Percentiles rank a stretch among this genome's conserved stretches.
Conservation (phyloP, 208 protist species). For the Leishmania major region DNA sequence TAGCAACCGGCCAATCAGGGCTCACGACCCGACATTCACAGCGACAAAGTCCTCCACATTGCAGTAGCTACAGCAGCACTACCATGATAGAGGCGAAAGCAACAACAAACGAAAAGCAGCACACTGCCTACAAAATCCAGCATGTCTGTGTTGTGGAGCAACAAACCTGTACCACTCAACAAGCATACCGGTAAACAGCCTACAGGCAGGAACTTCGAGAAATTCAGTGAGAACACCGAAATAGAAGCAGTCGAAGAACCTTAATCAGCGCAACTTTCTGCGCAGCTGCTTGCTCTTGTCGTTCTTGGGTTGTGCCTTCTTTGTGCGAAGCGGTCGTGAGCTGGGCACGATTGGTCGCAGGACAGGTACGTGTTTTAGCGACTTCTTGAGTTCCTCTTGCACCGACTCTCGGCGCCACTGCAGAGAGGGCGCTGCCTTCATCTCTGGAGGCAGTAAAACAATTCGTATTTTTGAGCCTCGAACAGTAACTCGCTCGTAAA, state of each 20-base stretch:
- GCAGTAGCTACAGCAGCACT: not conserved
- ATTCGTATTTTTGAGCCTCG: slow-evolving; percentile 49
- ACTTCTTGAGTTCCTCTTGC: slow-evolving; percentile 56
- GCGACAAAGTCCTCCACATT: not conserved
- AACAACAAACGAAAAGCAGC: not conserved
- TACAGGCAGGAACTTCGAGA: too few species aligned
- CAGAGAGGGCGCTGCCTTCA: slow-evolving; percentile 57
- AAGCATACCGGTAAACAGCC: too few species aligned
- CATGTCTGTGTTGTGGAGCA: not conserved
- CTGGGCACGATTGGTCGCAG: not conserved
- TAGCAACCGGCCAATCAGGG: too few species aligned
- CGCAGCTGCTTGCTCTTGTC: slow-evolving; percentile 33
- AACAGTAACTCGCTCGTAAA: slow-evolving; percentile 58
- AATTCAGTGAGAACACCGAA: not conserved
- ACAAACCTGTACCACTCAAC: not conserved
- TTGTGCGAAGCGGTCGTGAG: slow-evolving; percentile 9
- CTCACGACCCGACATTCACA: too few species aligned
- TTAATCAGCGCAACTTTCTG: slow-evolving; percentile 21
- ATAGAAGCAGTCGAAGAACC: not conserved
- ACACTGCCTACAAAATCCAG: not conserved
- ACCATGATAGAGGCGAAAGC: not conserved
- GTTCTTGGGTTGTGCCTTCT: slow-evolving; percentile 18
- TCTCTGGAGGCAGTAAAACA: slow-evolving; percentile 61
- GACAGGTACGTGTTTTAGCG: slow-evolving; percentile 16
- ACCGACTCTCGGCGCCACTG: slow-evolving; percentile 49